Evolutionary conservation across 257 asterid species (phyloP).

Genomic region (Scutellaria baicalensis): DNA sequence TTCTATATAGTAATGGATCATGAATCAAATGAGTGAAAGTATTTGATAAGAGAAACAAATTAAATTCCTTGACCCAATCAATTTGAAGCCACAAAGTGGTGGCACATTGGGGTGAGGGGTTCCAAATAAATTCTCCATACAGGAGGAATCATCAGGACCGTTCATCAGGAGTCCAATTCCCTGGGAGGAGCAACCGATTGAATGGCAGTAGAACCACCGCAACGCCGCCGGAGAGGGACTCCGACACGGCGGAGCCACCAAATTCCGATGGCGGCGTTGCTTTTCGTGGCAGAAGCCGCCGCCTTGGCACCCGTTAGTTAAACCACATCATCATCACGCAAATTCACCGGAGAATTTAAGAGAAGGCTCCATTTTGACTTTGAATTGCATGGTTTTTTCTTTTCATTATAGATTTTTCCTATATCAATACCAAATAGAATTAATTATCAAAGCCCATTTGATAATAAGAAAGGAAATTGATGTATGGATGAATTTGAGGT

Average conservation of each 20-base stretch:
- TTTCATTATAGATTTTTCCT: too few species aligned
- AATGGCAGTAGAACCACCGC: slow-evolving; percentile 15
- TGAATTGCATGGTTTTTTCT: too few species aligned
- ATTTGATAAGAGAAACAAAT: too few species aligned
- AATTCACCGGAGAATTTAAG: too few species aligned
- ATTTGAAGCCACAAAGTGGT: slow-evolving; percentile 33
- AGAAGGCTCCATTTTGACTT: too few species aligned
- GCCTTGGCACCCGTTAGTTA: slow-evolving; percentile 28
- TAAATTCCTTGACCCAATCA: slow-evolving; percentile 15
- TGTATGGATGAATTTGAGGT: too few species aligned
- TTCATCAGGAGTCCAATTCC: slow-evolving; percentile 23
- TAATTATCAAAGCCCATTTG: too few species aligned
- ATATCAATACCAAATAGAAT: too few species aligned
- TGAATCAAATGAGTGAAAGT: too few species aligned
- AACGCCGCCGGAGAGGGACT: slow-evolving; percentile 3
- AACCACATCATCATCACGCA: neutral
- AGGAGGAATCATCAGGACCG: slow-evolving; percentile 12
- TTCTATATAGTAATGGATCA: too few species aligned
- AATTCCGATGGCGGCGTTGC: slow-evolving; percentile 12
- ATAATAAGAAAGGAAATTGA: too few species aligned
- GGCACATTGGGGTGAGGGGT: slow-evolving; percentile 49
- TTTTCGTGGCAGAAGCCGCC: slow-evolving; percentile 39
- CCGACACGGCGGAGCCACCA: neutral
- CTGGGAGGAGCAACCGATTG: slow-evolving; percentile 33
- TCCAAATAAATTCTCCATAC: slow-evolving; percentile 38